Conservation (phyloP, 306 rosid species). For the Quercus rubra region DNA sequence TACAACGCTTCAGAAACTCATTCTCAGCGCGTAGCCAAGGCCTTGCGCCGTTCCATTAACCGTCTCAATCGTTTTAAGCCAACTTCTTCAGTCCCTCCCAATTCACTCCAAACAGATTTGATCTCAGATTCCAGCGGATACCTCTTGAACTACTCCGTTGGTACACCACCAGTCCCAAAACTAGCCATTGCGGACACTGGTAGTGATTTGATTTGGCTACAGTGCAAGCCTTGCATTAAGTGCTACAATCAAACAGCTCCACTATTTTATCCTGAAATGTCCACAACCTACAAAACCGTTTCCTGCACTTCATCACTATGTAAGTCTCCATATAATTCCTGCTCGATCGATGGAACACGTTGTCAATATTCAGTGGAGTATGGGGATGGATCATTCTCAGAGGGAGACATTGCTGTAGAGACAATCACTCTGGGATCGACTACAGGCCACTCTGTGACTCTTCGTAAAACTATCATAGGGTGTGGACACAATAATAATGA, state of each 20-base stretch:
- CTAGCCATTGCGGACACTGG: constrained; percentile 49
- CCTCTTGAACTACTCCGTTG: constrained; percentile 37
- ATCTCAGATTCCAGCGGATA: constrained; percentile 1
- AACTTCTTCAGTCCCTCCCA: neutral
- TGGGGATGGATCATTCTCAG: constrained; percentile 23
- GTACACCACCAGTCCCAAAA: constrained; percentile 45
- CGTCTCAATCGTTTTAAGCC: neutral
- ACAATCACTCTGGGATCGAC: constrained; percentile 38
- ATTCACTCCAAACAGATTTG: neutral
- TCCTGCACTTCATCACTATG: constrained; percentile 17
- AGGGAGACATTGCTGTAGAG: constrained; percentile 36
- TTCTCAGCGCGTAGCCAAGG: neutral
- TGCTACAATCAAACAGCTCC: constrained; percentile 46
- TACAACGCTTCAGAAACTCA: neutral
- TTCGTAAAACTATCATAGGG: constrained; percentile 35
- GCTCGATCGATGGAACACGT: neutral
- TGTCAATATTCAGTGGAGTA: constrained; percentile 22
- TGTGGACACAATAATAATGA: constrained; percentile 36
- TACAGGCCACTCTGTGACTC: neutral
- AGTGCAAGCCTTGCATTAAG: constrained; percentile 39
- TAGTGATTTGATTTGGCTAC: constrained; percentile 55
- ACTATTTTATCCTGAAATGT: constrained; percentile 34
- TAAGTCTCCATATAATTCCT: rapidly evolving
- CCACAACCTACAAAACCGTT: constrained; percentile 22
- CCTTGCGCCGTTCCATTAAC: neutral